Percentiles rank a stretch among this genome's conserved stretches.
Conservation (phyloP, 2,329 filamentous ascomycete species). For the Dactylella cylindrospora region DNA sequence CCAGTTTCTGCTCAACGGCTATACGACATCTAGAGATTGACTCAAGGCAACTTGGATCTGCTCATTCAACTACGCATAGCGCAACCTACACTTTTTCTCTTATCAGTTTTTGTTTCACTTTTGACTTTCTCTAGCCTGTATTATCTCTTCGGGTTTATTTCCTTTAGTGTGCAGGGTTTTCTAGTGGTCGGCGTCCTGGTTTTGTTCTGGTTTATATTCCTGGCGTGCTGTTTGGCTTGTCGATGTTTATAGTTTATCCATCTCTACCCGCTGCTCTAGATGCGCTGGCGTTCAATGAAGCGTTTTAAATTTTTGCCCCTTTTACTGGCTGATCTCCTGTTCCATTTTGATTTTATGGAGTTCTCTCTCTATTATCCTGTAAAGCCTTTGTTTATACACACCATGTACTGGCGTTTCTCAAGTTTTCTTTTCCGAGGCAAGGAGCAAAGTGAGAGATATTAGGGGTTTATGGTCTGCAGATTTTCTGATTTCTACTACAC, state of each 20-base stretch:
- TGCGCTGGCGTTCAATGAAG: too few relatives aligned
- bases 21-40: slow-evolving; percentile 32
- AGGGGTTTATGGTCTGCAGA: too few relatives aligned
- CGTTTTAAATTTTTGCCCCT: too few relatives aligned
- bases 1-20: slow-evolving; percentile 17
- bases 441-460: too few relatives aligned
- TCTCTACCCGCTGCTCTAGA: too few relatives aligned
- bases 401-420: too few relatives aligned
- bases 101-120: slow-evolving; percentile 3
- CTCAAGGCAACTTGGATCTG: slow-evolving; percentile 43
- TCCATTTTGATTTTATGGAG: too few relatives aligned
- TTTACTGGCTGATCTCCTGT: too few relatives aligned
- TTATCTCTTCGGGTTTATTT: slow-evolving; percentile 4
- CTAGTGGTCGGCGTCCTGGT: slow-evolving; percentile 32
- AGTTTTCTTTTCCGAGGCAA: slow-evolving; percentile 4
- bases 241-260: slow-evolving; percentile 1
- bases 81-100: slow-evolving; percentile 6
- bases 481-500: too few relatives aligned
- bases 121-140: slow-evolving; percentile 8
- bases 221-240: slow-evolving; percentile 13
- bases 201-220: slow-evolving; percentile 10
- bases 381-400: too few relatives aligned
- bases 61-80: slow-evolving; percentile 27
- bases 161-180: neutral
- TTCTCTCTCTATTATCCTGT: too few relatives aligned